Evolutionary conservation across 2,329 filamentous ascomycete genomes (phyloP).

Genomic region (Pseudodiploospora longispora): DNA sequence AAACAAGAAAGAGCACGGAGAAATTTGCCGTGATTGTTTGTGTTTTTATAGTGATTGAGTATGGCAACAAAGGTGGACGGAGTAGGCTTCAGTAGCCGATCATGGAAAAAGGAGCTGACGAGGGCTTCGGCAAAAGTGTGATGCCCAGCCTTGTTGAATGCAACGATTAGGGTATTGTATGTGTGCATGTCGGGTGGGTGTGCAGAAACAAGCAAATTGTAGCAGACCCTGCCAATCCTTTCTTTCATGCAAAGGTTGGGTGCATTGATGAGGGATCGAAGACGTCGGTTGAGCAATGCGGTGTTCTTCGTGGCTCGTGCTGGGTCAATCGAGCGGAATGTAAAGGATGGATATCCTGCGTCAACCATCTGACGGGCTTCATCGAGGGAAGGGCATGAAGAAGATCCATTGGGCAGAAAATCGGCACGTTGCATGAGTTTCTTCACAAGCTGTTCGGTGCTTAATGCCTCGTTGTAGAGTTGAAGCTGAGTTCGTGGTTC

Average conservation of each 20-base stretch:
- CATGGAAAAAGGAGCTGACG: conserved; percentile 40
- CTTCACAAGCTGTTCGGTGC: conserved; percentile 19
- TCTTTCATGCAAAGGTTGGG: conserved; percentile 20
- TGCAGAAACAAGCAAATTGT: conserved; percentile 57
- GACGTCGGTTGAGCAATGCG: conserved; percentile 18
- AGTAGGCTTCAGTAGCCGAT: conserved; percentile 37
- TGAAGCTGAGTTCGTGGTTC: conserved; percentile 17
- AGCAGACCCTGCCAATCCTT: conserved; percentile 39
- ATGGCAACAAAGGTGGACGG: conserved; percentile 41
- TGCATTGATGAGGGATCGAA: conserved; percentile 21
- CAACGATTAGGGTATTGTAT: conserved; percentile 62
- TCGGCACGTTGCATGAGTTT: conserved; percentile 22
- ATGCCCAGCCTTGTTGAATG: conserved; percentile 47
- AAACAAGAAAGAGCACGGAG: conserved; percentile 37
- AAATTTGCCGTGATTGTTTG: conserved; percentile 33
- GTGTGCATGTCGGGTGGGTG: conserved; percentile 58
- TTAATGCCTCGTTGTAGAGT: conserved; percentile 18
- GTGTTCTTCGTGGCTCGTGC: conserved; percentile 17
- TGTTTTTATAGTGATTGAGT: conserved; percentile 40
- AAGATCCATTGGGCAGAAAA: conserved; percentile 13
- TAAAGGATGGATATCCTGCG: conserved; percentile 13
- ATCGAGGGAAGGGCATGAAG: conserved; percentile 19
- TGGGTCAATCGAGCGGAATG: conserved; percentile 21
- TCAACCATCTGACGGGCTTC: conserved; percentile 19
- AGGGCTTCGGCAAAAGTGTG: conserved; percentile 45